Evolutionary conservation across 306 rosid genomes (phyloP).

Genomic region (Canavalia ensiformis): DNA sequence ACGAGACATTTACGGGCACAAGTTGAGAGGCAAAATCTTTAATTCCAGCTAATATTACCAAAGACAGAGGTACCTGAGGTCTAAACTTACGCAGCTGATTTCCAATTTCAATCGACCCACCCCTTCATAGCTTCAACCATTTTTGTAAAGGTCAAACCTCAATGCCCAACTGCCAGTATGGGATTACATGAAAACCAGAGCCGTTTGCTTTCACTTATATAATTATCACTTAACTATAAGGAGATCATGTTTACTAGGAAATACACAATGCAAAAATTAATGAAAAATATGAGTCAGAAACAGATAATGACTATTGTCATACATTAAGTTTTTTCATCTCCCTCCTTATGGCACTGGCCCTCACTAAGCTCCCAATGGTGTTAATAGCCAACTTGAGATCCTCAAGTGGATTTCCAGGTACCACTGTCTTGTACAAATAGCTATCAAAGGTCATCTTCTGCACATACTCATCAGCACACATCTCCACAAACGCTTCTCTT

Average conservation of each 20-base stretch:
- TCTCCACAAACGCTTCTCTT: conserved; percentile 97
- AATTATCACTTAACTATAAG: conserved; percentile 15
- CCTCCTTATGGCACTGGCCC: conserved; percentile 88
- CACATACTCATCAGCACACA: conserved; percentile 97
- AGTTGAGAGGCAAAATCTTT: neutral
- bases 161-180: neutral
- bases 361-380: conserved; percentile 94
- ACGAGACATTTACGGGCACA: neutral
- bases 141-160: neutral
- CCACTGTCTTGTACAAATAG: conserved; percentile 91
- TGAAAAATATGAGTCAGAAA: conserved; percentile 11
- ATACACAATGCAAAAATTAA: conserved; percentile 30
- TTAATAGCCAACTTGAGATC: conserved; percentile 95
- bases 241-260: conserved; percentile 18
- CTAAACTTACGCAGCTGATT: conserved; percentile 18
- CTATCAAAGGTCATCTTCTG: conserved; percentile 99
- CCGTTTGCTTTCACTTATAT: conserved; percentile 42
- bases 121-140: conserved; percentile 21
- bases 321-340: conserved; percentile 90
- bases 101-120: conserved; percentile 29
- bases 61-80: conserved; percentile 13
- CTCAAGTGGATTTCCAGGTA: conserved; percentile 87
- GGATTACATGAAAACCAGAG: conserved; percentile 42
- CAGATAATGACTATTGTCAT: conserved; percentile 47
- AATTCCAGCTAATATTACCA: conserved; percentile 11